Evolutionary conservation across 2,329 filamentous ascomycete genomes (phyloP), one percentile per base, ranked within the genome.

Genomic region (Orbilia javanica): DNA sequence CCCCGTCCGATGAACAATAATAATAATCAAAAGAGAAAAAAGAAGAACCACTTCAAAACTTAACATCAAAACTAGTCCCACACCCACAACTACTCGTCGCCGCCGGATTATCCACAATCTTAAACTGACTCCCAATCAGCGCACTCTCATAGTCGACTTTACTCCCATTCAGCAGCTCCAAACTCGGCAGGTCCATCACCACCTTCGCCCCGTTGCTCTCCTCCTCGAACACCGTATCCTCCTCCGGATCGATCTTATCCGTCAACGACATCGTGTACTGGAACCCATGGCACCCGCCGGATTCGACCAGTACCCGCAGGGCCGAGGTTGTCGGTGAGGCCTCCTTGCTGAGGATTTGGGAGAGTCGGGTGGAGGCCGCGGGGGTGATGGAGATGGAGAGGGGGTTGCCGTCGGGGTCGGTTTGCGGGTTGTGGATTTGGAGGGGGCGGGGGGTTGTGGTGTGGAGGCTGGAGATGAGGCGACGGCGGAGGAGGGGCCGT

Each of bases 141-240:
- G 98, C 96, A 88, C 92, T 96, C 0, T 94, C 97, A 83, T 94
- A 99, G 83, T 99, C 96, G 42, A 99, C 91, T 83, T 94, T 97
- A 85, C 94, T 97, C 8, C 95, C 96, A 83, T 93, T 94, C 73
- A 99, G 85, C 66, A 99, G 85, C 80, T 97, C 94, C 75, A 99
- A 85, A 64, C 94, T 97, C 1, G 93, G 89, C 80, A 91, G 89
- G 83, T 99, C 96, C 83, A 99, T 90, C 22, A 98, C 91, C 8
- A 99, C 90, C 84, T 93, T 96, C n/a, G 96, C 88, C 1, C 18
- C 84, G 87, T 4, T 86, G 85, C 86, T 82, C 13, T 90, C 85
- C 57, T 90, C 93, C 79, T 93, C 89, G 81, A 98, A 97, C 25
- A 98, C 87, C 7, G 92, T 96, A 83, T 99, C 96, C 82, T 98